Evolutionary conservation across 345 rosid genomes (phyloP).

Genomic region (Sonneratia alba): DNA sequence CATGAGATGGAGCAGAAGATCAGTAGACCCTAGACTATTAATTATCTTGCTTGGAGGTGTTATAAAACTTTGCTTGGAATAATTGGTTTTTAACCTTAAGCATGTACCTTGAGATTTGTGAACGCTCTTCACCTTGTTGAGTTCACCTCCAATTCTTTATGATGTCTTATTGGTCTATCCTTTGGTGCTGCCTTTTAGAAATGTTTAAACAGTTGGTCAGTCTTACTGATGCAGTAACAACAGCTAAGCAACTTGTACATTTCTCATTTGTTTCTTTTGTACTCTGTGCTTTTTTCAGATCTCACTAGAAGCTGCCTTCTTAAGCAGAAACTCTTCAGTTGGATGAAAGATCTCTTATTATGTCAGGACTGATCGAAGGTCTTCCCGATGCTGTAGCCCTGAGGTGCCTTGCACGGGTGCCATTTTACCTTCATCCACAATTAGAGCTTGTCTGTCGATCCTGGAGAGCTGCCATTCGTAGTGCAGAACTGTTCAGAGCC

Average conservation of each 20-base stretch:
- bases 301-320: background rate
- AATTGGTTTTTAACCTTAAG: background rate
- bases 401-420: conserved; percentile 90
- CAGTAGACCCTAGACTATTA: background rate
- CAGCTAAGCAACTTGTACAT: background rate
- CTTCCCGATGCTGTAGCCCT: conserved; percentile 87
- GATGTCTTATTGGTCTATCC: background rate
- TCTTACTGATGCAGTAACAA: background rate
- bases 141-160: background rate
- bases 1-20: background rate
- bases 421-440: conserved; percentile 58
- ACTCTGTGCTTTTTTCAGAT: background rate
- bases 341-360: conserved; percentile 36
- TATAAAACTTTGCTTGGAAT: background rate
- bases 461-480: conserved; percentile 69
- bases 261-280: background rate
- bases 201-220: background rate
- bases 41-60: background rate
- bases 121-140: background rate
- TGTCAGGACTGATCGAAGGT: conserved; percentile 89
- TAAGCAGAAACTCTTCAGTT: background rate
- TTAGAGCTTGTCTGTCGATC: conserved; percentile 92
- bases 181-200: background rate
- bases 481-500: conserved; percentile 65
- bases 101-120: background rate